Conservation (phyloP, 2,329 filamentous ascomycete genomes). For the Cladosporium colombiae region DNA sequence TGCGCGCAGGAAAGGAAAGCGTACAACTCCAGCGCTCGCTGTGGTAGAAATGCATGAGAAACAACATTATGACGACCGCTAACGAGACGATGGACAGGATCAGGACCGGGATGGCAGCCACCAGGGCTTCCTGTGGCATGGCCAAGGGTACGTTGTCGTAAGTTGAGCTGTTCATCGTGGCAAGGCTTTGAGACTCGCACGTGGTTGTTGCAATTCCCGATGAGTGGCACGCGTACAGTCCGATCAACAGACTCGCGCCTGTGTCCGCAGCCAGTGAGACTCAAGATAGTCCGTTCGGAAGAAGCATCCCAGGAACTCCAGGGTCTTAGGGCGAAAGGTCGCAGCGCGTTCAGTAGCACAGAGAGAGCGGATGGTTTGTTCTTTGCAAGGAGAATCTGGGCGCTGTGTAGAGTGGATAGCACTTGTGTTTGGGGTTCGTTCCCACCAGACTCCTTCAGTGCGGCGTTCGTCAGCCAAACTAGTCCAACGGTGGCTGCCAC, state of each 20-base stretch:
- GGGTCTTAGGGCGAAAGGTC: neutral
- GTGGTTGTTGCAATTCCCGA: neutral
- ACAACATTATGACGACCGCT: constrained; percentile 19
- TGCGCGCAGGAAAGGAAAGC: neutral
- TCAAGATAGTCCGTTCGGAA: neutral
- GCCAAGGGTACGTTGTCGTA: neutral
- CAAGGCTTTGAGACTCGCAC: neutral
- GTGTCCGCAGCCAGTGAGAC: neutral
- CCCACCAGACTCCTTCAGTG: neutral
- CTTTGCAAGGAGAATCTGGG: neutral
- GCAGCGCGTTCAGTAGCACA: neutral
- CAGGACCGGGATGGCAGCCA: constrained; percentile 20
- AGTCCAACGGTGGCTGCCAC: constrained; percentile 7
- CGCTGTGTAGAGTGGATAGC: neutral
- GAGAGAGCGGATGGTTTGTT: constrained; percentile 1
- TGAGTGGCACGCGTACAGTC: neutral
- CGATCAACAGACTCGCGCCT: neutral
- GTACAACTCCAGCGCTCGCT: constrained; percentile 21
- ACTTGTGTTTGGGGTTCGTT: constrained; percentile 11
- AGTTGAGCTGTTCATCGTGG: neutral
- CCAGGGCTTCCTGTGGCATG: neutral
- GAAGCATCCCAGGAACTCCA: neutral
- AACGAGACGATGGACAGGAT: constrained; percentile 24
- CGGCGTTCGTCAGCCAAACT: neutral
- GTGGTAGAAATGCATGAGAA: constrained; percentile 19